phyloP scores from a whole-genome alignment of 2,329 filamentous ascomycete species.

The Dothideomycetes sp. region DNA sequence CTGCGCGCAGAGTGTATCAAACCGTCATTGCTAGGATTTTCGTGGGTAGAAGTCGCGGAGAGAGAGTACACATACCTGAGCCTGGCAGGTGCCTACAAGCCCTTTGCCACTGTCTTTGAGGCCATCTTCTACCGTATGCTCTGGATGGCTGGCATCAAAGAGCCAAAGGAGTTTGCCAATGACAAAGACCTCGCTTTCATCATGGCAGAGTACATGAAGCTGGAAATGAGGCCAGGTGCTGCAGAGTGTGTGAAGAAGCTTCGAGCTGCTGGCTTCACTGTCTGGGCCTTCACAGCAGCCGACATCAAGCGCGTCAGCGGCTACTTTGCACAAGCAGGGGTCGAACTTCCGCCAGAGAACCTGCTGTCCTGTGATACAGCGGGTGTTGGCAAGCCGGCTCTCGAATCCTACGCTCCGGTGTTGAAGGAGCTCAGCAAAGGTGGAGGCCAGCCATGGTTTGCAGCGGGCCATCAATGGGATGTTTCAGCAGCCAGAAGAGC shows the following conservation, averaged over 20 bases:
- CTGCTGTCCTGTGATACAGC: slow-evolving; percentile 40
- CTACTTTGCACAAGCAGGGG: slow-evolving; percentile 38
- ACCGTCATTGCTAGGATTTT: slow-evolving; percentile 32
- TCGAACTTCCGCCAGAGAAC: slow-evolving; percentile 40
- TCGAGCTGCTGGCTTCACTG: slow-evolving; percentile 35
- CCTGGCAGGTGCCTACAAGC: slow-evolving; percentile 31
- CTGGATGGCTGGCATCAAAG: slow-evolving; percentile 30
- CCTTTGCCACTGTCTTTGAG: slow-evolving; percentile 32
- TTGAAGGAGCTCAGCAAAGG: slow-evolving; percentile 26
- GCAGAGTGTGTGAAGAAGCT: slow-evolving; percentile 33
- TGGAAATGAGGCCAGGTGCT: slow-evolving; percentile 26
- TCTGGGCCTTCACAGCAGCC: slow-evolving; percentile 44
- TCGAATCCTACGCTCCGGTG: slow-evolving; percentile 34
- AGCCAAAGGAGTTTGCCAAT: slow-evolving; percentile 30
- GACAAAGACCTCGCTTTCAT: slow-evolving; percentile 31
- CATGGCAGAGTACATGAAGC: slow-evolving; percentile 25
- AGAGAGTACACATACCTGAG: slow-evolving; percentile 40
- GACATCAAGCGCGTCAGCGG: slow-evolving; percentile 38
- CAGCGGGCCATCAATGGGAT: slow-evolving; percentile 51
- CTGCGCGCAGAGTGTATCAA: slow-evolving; percentile 29
- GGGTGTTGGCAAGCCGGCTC: slow-evolving; percentile 40
- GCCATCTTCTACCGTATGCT: slow-evolving; percentile 41
- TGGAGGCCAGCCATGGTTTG: slow-evolving; percentile 39
- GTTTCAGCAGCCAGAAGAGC: slow-evolving; percentile 39
- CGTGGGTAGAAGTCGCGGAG: slow-evolving; percentile 37